Evolutionary conservation across 169 alveolate species (phyloP).

Genomic region (Babesia bovis): DNA sequence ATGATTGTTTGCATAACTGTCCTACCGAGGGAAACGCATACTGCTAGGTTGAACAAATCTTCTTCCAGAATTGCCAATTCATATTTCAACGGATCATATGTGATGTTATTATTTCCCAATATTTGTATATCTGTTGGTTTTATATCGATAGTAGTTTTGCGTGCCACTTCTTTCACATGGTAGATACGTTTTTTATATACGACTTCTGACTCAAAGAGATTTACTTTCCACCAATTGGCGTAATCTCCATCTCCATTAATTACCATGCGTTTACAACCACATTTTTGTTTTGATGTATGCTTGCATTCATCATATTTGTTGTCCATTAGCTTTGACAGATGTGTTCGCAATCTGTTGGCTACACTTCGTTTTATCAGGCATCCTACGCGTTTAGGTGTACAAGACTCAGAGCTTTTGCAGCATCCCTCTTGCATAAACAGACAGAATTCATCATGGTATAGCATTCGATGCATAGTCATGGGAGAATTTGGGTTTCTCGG

Average conservation of each 20-base stretch:
- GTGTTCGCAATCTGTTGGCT: slow-evolving; percentile 8
- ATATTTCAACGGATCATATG: slow-evolving; percentile 14
- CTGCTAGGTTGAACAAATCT: slow-evolving; percentile 44
- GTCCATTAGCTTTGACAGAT: slow-evolving; percentile 22
- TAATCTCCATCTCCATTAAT: background rate
- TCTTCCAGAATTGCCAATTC: slow-evolving; percentile 53
- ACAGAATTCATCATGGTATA: slow-evolving; percentile 32
- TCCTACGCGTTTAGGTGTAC: slow-evolving; percentile 24
- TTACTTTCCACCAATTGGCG: background rate
- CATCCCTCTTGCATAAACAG: slow-evolving; percentile 30
- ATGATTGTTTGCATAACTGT: slow-evolving; percentile 24
- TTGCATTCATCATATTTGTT: background rate
- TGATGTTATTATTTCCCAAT: background rate
- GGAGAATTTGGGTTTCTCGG: slow-evolving; percentile 31
- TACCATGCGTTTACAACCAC: background rate
- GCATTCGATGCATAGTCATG: slow-evolving; percentile 22
- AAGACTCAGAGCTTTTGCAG: slow-evolving; percentile 7
- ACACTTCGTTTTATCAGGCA: slow-evolving; percentile 19
- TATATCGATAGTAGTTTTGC: slow-evolving; percentile 9
- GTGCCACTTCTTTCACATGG: slow-evolving; percentile 41
- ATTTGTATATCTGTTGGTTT: slow-evolving; percentile 14
- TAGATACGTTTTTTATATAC: slow-evolving; percentile 36
- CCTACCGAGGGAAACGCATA: slow-evolving; percentile 20
- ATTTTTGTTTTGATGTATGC: background rate
- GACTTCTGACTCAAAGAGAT: slow-evolving; percentile 1